Percentiles rank a stretch among this genome's conserved stretches.
These are phyloP conservation scores for Penstemon davidsonii DNA, from an alignment of 257 asterid genomes.

Conservation along the genomic window DNA sequence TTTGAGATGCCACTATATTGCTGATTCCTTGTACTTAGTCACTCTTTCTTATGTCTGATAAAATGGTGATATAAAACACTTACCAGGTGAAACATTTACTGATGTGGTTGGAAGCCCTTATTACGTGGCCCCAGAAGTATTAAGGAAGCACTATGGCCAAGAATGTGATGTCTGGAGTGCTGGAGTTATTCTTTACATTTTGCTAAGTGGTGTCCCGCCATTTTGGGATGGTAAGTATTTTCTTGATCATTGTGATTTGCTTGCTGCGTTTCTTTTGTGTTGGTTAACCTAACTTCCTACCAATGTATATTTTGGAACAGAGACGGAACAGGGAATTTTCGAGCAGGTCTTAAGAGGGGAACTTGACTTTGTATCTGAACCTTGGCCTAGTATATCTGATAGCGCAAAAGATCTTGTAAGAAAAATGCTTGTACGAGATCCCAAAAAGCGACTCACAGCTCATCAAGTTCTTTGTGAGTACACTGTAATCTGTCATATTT, in stretches of 20 bases:
- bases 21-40: background rate
- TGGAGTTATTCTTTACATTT: constrained; percentile 44
- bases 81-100: constrained; percentile 50
- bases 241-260: background rate
- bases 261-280: background rate
- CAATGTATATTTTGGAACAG: constrained; percentile 35
- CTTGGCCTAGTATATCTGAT: constrained; percentile 76
- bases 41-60: constrained; percentile 19
- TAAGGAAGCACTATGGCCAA: constrained; percentile 53
- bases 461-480: constrained; percentile 84
- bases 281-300: background rate
- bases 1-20: background rate
- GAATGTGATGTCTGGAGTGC: constrained; percentile 81
- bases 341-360: constrained; percentile 64
- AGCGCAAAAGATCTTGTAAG: constrained; percentile 73
- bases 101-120: constrained; percentile 78
- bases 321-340: constrained; percentile 67
- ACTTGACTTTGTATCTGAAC: constrained; percentile 65
- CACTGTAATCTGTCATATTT: constrained; percentile 5
- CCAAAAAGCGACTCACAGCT: constrained; percentile 59
- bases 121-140: constrained; percentile 69
- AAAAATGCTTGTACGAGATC: constrained; percentile 67
- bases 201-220: constrained; percentile 54
- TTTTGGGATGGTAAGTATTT: constrained; percentile 60
- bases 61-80: constrained; percentile 19